Evolutionary conservation across 2,329 filamentous ascomycete genomes (phyloP).

Genomic region (Fusarium liriodendri): DNA sequence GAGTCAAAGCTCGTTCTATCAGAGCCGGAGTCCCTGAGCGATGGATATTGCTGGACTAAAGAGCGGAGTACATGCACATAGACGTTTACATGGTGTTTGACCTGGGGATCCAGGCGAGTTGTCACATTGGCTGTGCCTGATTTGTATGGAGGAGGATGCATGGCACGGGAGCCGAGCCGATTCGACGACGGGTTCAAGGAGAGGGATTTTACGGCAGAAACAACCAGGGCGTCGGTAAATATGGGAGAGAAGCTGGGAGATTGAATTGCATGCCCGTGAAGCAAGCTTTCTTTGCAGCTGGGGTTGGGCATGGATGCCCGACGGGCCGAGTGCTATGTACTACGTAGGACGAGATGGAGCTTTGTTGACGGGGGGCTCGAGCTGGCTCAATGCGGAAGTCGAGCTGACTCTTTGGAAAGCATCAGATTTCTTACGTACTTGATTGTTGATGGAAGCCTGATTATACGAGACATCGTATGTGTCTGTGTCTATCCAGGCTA

Average conservation of each 20-base stretch:
- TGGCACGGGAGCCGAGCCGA: background rate
- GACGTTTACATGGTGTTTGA: background rate
- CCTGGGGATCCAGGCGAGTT: background rate
- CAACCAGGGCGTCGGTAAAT: background rate
- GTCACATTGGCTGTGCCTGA: background rate
- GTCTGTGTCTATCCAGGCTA: background rate
- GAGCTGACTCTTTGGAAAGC: background rate
- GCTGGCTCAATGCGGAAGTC: background rate
- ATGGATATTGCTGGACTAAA: conserved; percentile 72
- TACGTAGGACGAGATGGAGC: conserved; percentile 4
- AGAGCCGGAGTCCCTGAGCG: conserved; percentile 69
- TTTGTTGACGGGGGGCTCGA: background rate
- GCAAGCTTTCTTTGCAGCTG: background rate
- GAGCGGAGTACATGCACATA: conserved; percentile 65
- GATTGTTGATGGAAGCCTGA: background rate
- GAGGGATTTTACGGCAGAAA: conserved; percentile 2
- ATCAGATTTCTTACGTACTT: conserved; percentile 1
- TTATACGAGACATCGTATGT: background rate
- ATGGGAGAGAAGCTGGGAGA: background rate
- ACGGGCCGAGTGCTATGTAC: conserved; percentile 13
- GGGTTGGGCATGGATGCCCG: conserved; percentile 19
- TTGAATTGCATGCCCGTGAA: background rate
- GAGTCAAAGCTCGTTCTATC: conserved; percentile 65
- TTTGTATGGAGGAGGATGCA: background rate
- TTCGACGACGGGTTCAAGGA: background rate